Evolutionary conservation across 495 filamentous ascomycete genomes (phyloP), one percentile per base, ranked within the genome.

Genomic region (Aspergillus mulundensis): DNA sequence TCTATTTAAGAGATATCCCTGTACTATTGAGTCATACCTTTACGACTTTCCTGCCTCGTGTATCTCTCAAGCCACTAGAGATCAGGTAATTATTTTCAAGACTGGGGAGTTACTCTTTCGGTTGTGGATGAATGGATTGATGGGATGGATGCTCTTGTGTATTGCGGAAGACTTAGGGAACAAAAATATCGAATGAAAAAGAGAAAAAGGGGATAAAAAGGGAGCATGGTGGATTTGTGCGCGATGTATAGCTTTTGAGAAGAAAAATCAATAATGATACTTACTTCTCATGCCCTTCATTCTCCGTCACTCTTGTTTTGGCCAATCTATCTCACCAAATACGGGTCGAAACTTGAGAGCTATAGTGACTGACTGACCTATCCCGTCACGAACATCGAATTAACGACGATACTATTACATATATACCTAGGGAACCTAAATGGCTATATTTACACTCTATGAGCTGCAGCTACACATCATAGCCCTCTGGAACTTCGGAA

Each of bases 381-480:
- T 7, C 40, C 32, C 16, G 8, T 50, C 6, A 5, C 32, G 16
- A 5, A 34, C 23, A 23, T 30, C 23, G 16, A 7, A 44, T n/a
- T 53, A 6, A 14, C 10, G 38, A n/a, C 8, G 18, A 20, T 34
- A 16, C 15, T 49, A 11, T 24, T 18, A 20, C 1, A 41, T 20
- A 41, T 18, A 47, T 24, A 56, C 5, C 25, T 4, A 51, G 14
- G 1, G 8, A 16, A 24, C 8, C 18, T 38, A n/a, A 25, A 4
- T 3, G 32, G 12, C 32, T 19, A 18, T 47, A 32, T 25, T 18
- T 40, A 19, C 14, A 21, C 24, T n/a, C 65, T 52, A 79, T 19
- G 76, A 79, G 58, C 81, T 84, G 69, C 94, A 98, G 66, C 88
- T 92, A 72, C 94, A 98, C 78, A 96, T 93, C 82, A 95, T 83